Evolutionary conservation across 805 yeast species (phyloP), one percentile per base, ranked within the genome.

Genomic region (Lachancea mirantina): DNA sequence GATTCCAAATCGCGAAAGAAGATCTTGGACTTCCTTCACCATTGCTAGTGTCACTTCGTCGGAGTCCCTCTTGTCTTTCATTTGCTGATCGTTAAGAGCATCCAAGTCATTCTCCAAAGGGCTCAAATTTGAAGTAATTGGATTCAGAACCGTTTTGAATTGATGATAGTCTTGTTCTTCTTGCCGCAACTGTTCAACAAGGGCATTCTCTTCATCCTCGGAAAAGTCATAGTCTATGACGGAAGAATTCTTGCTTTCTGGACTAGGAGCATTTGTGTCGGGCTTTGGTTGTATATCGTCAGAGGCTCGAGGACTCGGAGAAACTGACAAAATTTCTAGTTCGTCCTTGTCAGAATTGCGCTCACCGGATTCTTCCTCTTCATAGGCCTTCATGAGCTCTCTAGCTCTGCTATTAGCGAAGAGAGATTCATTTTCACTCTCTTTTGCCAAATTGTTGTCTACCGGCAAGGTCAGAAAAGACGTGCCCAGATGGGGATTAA

Each of bases 21-120:
- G 64, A 41, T 87, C 95, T 58, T 92, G 96, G 13, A 94, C 92
- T 51, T 92, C 97, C 23, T 68, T 66, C 15, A 89, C 72, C 96
- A 92, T 92, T 1, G 72, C 72, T 5, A 73, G 71, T 0, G 95
- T 82, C 1, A 89, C 96, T 46, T 83, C 94, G 50, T 92, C 97
- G 0, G 96, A 74, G 54, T 89, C 96, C 45, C 97, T 68, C 37
- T 76, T 72, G 19, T 83, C 84, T 41, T 74, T 76, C 23, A 66
- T 70, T 23, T 74, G 70, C 47, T 78, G 75, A 32, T 74, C 76
- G 6, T 11, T 23, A n/a, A n/a, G n/a, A n/a, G n/a, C n/a, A 44
- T 68, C 75, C n/a, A 84, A 59, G 17, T 53, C 66, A 23, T 64
- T 65, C 6, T 72, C 67, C 35, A 57, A 40, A 33, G 57, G 52